phyloP scores from a whole-genome alignment of 305 asterid species.

The Plantago rigida region DNA sequence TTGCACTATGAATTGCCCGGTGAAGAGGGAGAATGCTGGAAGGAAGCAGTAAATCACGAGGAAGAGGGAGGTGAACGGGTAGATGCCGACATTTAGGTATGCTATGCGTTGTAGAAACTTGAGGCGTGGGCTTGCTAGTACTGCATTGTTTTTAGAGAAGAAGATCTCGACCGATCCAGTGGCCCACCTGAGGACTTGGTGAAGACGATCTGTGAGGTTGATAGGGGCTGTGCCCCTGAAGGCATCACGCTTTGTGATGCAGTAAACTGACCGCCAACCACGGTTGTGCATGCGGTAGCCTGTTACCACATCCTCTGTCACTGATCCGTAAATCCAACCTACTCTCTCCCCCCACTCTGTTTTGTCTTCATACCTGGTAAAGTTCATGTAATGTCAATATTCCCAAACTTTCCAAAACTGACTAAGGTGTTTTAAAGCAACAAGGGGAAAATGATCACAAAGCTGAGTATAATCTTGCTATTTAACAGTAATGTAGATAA shows the following conservation, averaged over 20 bases:
- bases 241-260: slow-evolving; percentile 92
- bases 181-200: slow-evolving; percentile 98
- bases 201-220: slow-evolving; percentile 88
- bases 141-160: slow-evolving; percentile 78
- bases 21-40: slow-evolving; percentile 76
- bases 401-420: too few species aligned
- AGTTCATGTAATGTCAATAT: too few species aligned
- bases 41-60: slow-evolving; percentile 81
- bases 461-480: too few species aligned
- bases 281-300: slow-evolving; percentile 99
- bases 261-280: slow-evolving; percentile 89
- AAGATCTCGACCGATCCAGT: slow-evolving; percentile 95
- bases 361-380: slow-evolving; percentile 75
- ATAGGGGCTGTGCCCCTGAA: slow-evolving; percentile 91
- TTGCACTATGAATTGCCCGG: slow-evolving; percentile 78
- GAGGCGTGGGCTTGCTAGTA: slow-evolving; percentile 67
- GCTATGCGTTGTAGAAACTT: slow-evolving; percentile 86
- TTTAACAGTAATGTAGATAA: too few species aligned
- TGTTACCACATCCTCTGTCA: slow-evolving; percentile 93
- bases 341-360: slow-evolving; percentile 97
- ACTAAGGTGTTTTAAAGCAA: too few species aligned
- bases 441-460: too few species aligned
- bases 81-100: slow-evolving; percentile 80
- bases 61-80: slow-evolving; percentile 86
- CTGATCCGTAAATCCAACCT: slow-evolving; percentile 98